A percentile compares a stretch with the other conserved stretches of the same genome.
Conservation (phyloP, 768 basidiomycete species). For the Tulasnella sp. region DNA sequence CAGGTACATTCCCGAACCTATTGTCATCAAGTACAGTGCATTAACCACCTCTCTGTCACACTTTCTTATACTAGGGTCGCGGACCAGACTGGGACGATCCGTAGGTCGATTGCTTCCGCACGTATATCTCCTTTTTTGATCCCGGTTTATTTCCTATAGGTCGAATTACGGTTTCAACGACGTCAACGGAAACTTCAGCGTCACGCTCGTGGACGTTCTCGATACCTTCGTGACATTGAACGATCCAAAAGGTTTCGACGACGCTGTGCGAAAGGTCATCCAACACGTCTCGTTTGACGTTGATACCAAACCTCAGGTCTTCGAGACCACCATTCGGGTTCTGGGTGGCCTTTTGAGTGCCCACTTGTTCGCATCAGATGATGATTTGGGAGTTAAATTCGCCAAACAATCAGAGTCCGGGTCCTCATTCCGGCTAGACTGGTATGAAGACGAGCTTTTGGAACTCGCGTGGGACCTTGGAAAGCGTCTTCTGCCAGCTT, state of each 20-base stretch:
- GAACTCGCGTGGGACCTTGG: constrained; percentile 83
- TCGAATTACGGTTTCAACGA: constrained; percentile 80
- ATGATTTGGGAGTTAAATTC: constrained; percentile 18
- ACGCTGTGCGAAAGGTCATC: constrained; percentile 78
- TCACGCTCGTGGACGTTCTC: constrained; percentile 67
- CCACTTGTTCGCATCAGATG: constrained; percentile 51
- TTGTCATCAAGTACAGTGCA: background rate
- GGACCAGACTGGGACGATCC: constrained; percentile 84
- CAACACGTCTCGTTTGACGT: constrained; percentile 85
- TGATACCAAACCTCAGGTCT: constrained; percentile 95
- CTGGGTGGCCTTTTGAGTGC: constrained; percentile 85
- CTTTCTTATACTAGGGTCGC: constrained; percentile 40
- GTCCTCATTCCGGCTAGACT: constrained; percentile 64
- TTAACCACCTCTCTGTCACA: background rate
- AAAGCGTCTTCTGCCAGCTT: constrained; percentile 80
- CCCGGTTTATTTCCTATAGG: constrained; percentile 36
- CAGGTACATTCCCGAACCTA: constrained; percentile 37
- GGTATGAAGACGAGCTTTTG: constrained; percentile 80
- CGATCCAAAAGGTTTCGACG: constrained; percentile 72
- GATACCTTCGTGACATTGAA: constrained; percentile 88
- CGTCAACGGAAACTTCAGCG: constrained; percentile 88
- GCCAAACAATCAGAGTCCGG: constrained; percentile 40
- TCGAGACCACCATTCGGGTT: constrained; percentile 93
- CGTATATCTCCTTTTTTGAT: background rate
- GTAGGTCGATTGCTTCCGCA: constrained; percentile 45